A percentile compares a stretch with the other conserved stretches of the same genome.
These are phyloP conservation scores for Starmerella ratchasimensis DNA, from an alignment of 805 yeast genomes.

Conservation along the genomic window DNA sequence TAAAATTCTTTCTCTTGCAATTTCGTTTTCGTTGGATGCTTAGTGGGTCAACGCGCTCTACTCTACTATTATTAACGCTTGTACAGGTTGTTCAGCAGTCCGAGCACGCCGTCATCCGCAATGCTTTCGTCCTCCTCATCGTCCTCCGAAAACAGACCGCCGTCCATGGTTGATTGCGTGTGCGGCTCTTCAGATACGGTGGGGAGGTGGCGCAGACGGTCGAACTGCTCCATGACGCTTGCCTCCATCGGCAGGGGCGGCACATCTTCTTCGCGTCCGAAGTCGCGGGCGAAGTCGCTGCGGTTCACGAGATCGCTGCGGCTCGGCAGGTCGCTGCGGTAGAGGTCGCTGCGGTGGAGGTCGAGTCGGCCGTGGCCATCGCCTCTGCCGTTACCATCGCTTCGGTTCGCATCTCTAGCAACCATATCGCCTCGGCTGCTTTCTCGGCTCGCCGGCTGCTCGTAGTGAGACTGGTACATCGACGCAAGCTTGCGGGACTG, in stretches of 20 bases:
- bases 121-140: conserved; percentile 28
- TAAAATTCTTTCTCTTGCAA: too few species aligned
- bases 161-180: conserved; percentile 1
- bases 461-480: conserved; percentile 1
- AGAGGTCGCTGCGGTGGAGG: too few species aligned
- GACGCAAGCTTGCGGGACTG: conserved; percentile 6
- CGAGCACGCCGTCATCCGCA: conserved; percentile 47
- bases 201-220: conserved; percentile 14
- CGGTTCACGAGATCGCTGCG: too few species aligned
- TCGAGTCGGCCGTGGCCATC: too few species aligned
- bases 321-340: too few species aligned
- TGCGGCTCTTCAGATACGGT: conserved; percentile 13
- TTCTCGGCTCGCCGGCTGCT: background rate
- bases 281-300: too few species aligned
- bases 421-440: too few species aligned
- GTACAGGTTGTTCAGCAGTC: conserved; percentile 69
- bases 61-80: conserved; percentile 25
- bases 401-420: too few species aligned
- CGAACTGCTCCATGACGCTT: conserved; percentile 26
- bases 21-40: too few species aligned
- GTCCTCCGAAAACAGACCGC: conserved; percentile 7
- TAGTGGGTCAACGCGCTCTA: too few species aligned
- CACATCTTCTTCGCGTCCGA: too few species aligned
- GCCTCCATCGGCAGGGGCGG: conserved; percentile 20
- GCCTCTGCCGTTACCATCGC: too few species aligned